Percentiles rank a stretch among this genome's conserved stretches.
These are phyloP conservation scores for Penicillium longicatenatum DNA, from an alignment of 495 filamentous ascomycete genomes.

Conservation along the genomic window DNA sequence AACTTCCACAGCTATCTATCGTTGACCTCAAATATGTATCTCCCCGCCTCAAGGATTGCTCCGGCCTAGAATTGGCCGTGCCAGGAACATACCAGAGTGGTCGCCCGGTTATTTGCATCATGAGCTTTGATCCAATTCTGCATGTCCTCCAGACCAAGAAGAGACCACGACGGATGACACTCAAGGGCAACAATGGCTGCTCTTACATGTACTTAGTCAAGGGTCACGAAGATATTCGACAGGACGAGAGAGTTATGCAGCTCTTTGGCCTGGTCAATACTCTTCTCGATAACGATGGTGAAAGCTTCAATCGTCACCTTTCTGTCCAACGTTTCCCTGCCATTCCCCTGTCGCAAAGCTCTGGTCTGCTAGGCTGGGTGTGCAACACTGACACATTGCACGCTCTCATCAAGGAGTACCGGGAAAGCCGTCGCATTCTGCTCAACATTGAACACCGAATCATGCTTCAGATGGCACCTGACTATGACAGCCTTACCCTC, in stretches of 20 bases:
- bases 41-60: slow-evolving; percentile 80
- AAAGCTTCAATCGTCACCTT: slow-evolving; percentile 94
- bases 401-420: slow-evolving; percentile 93
- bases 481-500: slow-evolving; percentile 95
- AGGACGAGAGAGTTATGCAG: slow-evolving; percentile 99
- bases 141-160: slow-evolving; percentile 97
- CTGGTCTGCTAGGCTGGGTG: slow-evolving; percentile 95
- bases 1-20: slow-evolving; percentile 85
- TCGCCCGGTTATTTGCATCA: slow-evolving; percentile 81
- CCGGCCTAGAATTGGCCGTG: slow-evolving; percentile 84
- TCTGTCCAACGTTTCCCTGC: slow-evolving; percentile 94
- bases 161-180: slow-evolving; percentile 83
- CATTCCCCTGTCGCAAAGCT: slow-evolving; percentile 93
- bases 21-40: slow-evolving; percentile 97
- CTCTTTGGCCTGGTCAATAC: slow-evolving; percentile 97
- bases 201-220: slow-evolving; percentile 88
- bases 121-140: slow-evolving; percentile 83
- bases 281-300: slow-evolving; percentile 84
- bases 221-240: slow-evolving; percentile 96
- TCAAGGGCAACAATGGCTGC: slow-evolving; percentile 84
- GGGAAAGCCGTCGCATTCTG: slow-evolving; percentile 93
- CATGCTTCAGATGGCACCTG: slow-evolving; percentile 99
- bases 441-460: slow-evolving; percentile 99
- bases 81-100: slow-evolving; percentile 93
- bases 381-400: slow-evolving; percentile 97